Evolutionary conservation across 371 early-diverging fungal genomes (phyloP).

Genomic region (Syncephalis fuscata): DNA sequence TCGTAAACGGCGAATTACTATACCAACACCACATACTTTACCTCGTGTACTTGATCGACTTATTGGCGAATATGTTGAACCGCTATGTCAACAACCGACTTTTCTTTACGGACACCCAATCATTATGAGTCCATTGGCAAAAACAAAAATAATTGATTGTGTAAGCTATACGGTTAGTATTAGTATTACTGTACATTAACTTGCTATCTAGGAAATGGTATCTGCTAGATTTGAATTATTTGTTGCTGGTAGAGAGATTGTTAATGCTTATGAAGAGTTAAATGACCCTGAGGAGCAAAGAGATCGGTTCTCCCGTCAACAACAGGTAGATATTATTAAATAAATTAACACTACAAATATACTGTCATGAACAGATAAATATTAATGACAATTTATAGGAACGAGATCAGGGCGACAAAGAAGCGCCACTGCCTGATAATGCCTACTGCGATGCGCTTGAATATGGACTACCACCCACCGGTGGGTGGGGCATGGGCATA

Average conservation of each 20-base stretch:
- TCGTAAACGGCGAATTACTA: constrained; percentile 82
- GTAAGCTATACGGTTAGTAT: neutral
- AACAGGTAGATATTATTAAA: neutral
- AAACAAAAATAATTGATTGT: constrained; percentile 18
- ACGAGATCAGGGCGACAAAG: constrained; percentile 98
- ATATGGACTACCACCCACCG: constrained; percentile 98
- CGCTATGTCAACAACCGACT: constrained; percentile 88
- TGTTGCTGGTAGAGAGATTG: constrained; percentile 97
- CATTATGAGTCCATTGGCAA: constrained; percentile 99
- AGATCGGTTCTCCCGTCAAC: constrained; percentile 95
- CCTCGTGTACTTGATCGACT: constrained; percentile 93
- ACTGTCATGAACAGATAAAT: no score
- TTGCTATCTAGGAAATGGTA: neutral
- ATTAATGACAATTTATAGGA: constrained; percentile 33
- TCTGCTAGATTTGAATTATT: constrained; percentile 98
- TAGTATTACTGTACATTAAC: neutral
- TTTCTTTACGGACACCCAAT: constrained; percentile 97
- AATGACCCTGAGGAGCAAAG: constrained; percentile 98
- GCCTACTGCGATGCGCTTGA: constrained; percentile 95
- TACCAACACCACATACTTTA: constrained; percentile 88
- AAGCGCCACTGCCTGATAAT: constrained; percentile 98
- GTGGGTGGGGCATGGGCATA: constrained; percentile 97
- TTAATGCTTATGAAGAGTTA: constrained; percentile 98
- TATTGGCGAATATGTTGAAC: constrained; percentile 96
- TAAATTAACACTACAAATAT: no score